These are phyloP conservation scores for Phaeosphaeriaceae sp. DNA, from an alignment of 2,329 filamentous ascomycete species.

Conservation along the genomic window DNA sequence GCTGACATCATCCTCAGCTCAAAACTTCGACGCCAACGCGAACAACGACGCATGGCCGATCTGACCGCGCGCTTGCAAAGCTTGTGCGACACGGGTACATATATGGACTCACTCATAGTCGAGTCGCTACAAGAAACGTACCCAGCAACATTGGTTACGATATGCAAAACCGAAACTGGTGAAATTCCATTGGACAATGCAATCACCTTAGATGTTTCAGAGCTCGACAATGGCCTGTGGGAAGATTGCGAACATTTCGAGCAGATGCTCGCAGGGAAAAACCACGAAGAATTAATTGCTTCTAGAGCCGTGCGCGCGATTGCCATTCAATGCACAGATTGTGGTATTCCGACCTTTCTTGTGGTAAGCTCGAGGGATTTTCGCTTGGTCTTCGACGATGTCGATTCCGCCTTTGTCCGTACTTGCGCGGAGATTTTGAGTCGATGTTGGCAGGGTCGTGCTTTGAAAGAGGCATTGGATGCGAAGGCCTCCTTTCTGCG, in stretches of 20 bases:
- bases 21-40: constrained; percentile 49
- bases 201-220: constrained; percentile 29
- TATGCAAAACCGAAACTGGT: constrained; percentile 33
- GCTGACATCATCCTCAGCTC: constrained; percentile 53
- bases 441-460: constrained; percentile 49
- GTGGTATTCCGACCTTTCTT: constrained; percentile 42
- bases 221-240: constrained; percentile 53
- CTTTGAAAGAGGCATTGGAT: constrained; percentile 51
- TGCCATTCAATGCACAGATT: constrained; percentile 46
- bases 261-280: constrained; percentile 46
- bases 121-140: constrained; percentile 44
- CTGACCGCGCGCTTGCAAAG: constrained; percentile 39
- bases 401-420: constrained; percentile 57
- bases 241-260: constrained; percentile 54
- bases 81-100: constrained; percentile 23
- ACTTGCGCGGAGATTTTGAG: constrained; percentile 51
- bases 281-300: constrained; percentile 40
- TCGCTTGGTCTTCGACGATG: constrained; percentile 56
- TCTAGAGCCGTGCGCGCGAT: constrained; percentile 49
- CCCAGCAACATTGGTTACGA: constrained; percentile 39
- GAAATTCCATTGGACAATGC: constrained; percentile 36
- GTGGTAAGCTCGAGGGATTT: constrained; percentile 53
- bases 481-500: constrained; percentile 57
- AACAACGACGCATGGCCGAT: constrained; percentile 51
- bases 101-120: constrained; percentile 36